Base-by-base conservation (phyloP, 179 eudicot species). In the Amaranthus tricolor region DNA sequence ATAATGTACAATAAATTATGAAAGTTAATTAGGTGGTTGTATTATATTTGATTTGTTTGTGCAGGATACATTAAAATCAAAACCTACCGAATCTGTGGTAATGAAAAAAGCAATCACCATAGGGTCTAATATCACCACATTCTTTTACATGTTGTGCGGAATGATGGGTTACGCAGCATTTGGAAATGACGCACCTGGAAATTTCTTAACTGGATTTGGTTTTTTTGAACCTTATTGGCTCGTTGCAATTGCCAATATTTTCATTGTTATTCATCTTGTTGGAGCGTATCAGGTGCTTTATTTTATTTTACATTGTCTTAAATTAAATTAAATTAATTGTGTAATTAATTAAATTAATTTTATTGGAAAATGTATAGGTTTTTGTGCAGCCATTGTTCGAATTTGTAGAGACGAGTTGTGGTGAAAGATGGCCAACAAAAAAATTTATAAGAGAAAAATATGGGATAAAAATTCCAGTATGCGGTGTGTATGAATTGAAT, bases 141-240 rank as follows among this genome's bases (percentile, higher is more conserved):
- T 68, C 4, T 90, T 90, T 66, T 90, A 90, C 77, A 54, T 86
- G 80, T 11, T 79, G 17, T 89, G 93, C 72, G 93, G 90, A 5
- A 16, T 84, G 2, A 5, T 87, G 61, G 96, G 96, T 11, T 90
- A 90, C 66, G 93, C 91, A 0, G 93, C 92, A 2, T 88, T 88
- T 74, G 96, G 96, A 6, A 85, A 87, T 67, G 72, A 74, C 9
- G 90, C 91, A 4, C 86, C 93, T 0, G 93, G 93, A n/a, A 87
- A 90, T 78, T 83, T 87, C 48, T 79, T 90, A 31, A 87, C 96
- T 21, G 96, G 93, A 20, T 87, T 89, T n/a, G 93, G 96, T 6
- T 86, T 86, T 76, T 89, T 80, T 45, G 90, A 90, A 17, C 93
- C 93, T 6, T 90, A 76, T 71, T 90, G 96, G 96, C 89, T 90